Conservation (phyloP, 257 asterid genomes). For the Apocynum venetum region DNA sequence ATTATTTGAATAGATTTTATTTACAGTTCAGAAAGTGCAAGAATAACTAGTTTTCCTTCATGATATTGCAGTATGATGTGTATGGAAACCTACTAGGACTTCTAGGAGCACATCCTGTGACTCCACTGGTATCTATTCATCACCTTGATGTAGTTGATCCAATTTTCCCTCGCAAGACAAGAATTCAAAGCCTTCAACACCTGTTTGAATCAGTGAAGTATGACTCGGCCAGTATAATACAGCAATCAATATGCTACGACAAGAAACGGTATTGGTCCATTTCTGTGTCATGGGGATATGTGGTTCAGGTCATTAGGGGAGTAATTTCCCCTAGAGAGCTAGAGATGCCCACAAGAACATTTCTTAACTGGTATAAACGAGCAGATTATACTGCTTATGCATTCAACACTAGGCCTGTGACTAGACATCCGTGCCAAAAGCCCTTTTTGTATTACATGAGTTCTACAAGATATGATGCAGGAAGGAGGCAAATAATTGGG, state of each 20-base stretch:
- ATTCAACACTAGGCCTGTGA: conserved; percentile 85
- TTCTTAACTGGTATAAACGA: conserved; percentile 67
- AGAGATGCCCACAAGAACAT: conserved; percentile 77
- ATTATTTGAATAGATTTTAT: not conserved
- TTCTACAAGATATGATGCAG: conserved; percentile 46
- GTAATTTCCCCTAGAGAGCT: conserved; percentile 69
- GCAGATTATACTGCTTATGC: conserved; percentile 83
- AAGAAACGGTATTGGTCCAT: conserved; percentile 62
- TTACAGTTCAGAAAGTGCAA: not conserved
- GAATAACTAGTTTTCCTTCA: not conserved
- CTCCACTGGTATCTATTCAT: conserved; percentile 81
- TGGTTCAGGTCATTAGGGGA: conserved; percentile 67
- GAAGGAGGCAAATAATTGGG: conserved; percentile 54
- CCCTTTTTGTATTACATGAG: conserved; percentile 62
- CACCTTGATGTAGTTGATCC: conserved; percentile 89
- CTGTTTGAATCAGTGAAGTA: conserved; percentile 49
- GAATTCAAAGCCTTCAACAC: conserved; percentile 39
- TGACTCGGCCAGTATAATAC: conserved; percentile 71
- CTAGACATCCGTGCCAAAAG: conserved; percentile 81
- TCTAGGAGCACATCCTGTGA: conserved; percentile 75
- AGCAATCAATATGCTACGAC: conserved; percentile 78
- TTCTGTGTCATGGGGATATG: conserved; percentile 81
- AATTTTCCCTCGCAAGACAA: conserved; percentile 51
- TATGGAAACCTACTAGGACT: conserved; percentile 86
- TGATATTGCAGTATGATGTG: conserved; percentile 72